Evolutionary conservation across 208 protist species (phyloP).

Genomic region (Crithidia thermophila): DNA sequence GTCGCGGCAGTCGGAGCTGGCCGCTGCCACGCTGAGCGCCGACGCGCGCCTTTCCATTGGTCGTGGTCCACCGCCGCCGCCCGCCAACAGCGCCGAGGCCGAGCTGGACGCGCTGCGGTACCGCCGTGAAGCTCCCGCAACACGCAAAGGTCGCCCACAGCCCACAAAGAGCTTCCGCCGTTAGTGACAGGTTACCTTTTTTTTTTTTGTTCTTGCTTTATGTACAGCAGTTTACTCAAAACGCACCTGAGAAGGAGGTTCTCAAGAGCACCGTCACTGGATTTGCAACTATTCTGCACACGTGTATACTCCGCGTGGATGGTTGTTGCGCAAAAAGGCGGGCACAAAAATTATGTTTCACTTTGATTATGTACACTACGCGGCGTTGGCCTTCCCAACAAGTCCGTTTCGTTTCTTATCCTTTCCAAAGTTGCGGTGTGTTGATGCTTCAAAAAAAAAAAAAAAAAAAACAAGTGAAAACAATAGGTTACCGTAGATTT

Average conservation of each 20-base stretch:
- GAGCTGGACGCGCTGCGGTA: conserved; percentile 27
- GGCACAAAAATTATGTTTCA: not conserved
- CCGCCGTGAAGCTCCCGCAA: not conserved
- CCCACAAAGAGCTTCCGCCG: conserved; percentile 9
- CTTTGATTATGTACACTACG: too few relatives aligned
- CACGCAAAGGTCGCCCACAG: conserved; percentile 24
- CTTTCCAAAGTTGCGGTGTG: too few relatives aligned
- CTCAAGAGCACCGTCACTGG: too few relatives aligned
- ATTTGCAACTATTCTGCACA: too few relatives aligned
- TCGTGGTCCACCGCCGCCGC: conserved; percentile 34
- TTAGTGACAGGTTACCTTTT: not conserved
- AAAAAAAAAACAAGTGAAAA: too few relatives aligned
- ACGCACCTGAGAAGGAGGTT: too few relatives aligned
- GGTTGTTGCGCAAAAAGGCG: not conserved
- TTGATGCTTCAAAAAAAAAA: too few relatives aligned
- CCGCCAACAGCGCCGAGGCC: conserved; percentile 20
- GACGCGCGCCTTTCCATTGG: conserved; percentile 49
- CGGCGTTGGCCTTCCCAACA: too few relatives aligned
- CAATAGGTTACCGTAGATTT: too few relatives aligned
- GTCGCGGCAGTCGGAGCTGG: conserved; percentile 32
- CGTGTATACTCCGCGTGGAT: not conserved
- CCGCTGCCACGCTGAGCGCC: conserved; percentile 21
- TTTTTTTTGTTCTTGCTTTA: not conserved
- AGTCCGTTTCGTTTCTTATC: too few relatives aligned
- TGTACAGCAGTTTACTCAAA: too few relatives aligned